Conservation (phyloP, 352 stramenopile species). For the Phytophthora lateralis region DNA sequence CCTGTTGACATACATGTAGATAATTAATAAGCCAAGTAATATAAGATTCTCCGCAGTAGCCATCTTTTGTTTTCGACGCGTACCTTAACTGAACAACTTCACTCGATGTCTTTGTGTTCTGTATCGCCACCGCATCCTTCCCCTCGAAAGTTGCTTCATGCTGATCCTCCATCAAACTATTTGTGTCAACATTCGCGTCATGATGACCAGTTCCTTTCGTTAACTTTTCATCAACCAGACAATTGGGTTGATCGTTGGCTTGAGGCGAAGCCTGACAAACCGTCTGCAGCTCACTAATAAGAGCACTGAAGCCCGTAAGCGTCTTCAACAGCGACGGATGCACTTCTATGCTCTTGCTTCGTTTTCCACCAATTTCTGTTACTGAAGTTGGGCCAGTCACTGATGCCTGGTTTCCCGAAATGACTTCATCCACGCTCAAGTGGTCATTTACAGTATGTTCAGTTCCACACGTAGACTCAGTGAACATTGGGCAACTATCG, state of each 20-base stretch:
- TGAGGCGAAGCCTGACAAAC: conserved; percentile 16
- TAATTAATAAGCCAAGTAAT: not conserved
- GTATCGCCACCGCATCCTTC: not conserved
- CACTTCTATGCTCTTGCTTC: not conserved
- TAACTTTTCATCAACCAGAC: not conserved
- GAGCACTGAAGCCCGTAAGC: conserved; percentile 18
- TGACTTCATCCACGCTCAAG: conserved; percentile 49
- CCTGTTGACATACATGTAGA: conserved; percentile 24
- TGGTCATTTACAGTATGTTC: conserved; percentile 43
- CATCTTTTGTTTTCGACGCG: not conserved
- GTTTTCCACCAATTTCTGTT: not conserved
- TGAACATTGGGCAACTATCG: not conserved
- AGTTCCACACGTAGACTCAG: not conserved
- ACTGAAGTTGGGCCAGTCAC: not conserved
- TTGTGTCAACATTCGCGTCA: not conserved
- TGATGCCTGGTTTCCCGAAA: conserved; percentile 23
- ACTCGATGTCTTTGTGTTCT: conserved; percentile 3
- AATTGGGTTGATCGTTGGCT: not conserved
- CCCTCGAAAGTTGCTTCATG: not conserved
- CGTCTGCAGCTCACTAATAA: conserved; percentile 29
- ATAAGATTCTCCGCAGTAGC: not conserved
- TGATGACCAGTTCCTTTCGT: not conserved
- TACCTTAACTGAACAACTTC: conserved; percentile 26
- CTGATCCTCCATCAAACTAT: not conserved
- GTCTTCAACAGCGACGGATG: conserved; percentile 24